Base-by-base conservation (phyloP, 1,284 basidiomycete species). In the Amylostereum chailletii region DNA sequence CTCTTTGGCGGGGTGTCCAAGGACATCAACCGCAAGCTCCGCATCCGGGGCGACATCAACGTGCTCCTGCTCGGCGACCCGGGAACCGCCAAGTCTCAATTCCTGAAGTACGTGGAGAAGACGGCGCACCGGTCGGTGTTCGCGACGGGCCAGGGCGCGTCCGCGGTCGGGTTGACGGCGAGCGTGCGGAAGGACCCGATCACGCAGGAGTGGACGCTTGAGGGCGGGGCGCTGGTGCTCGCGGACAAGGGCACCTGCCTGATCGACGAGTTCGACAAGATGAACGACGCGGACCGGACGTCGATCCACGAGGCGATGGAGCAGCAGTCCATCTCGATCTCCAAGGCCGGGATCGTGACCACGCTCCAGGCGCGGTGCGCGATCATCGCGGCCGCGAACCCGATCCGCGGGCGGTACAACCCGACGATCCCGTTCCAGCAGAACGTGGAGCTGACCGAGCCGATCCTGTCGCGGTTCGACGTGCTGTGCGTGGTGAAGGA, bases 261-360 rank as follows among this genome's bases (percentile, higher is more conserved):
- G 34, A 99, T 99, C 58, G 95, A 99, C 69, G 96, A 99, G 69
- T 99, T 99, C 66, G 95, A 99, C 76, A 99, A 99, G 76, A 99
- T 99, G 95, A 99, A 99, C 71, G 95, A 99, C 61, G 82, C 91
- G 33, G 92, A 94, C 67, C 77, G 94, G 56, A 98, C 95, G 8
- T 98, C 94, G 5, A 99, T 99, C 60, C 96, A 99, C 73, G 95
- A 99, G 67, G 96, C 96, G 2, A 99, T 99, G 95, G 95, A 99
- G 66, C 95, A 99, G 69, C 95, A 99, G 65, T 89, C 90, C n/a
- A 99, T 99, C 59, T 98, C 95, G 1, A 98, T 99, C 58, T 94
- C 94, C 39, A 99, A 99, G 65, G 96, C 95, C 2, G 96, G 95
- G 52, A 99, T 99, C 59, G 89, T 99, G 47, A 98, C 96, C 7